phyloP scores from a whole-genome alignment of 2,329 filamentous ascomycete genomes.

The Aureobasidium sp. region DNA sequence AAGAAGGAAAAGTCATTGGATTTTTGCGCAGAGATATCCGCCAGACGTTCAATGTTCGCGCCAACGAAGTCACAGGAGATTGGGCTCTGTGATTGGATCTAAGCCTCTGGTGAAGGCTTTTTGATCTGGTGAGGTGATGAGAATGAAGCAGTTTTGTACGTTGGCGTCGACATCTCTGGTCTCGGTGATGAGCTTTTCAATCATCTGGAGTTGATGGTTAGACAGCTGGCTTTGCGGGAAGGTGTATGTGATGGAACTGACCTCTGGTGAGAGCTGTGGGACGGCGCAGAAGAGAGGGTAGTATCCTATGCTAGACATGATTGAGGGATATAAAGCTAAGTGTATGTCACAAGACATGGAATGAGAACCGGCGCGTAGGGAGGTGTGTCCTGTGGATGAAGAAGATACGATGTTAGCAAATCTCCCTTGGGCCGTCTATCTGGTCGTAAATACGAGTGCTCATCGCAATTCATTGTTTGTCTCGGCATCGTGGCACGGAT shows the following conservation, averaged over 20 bases:
- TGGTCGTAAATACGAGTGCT: too few relatives aligned
- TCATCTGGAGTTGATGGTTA: background rate
- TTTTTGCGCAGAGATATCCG: background rate
- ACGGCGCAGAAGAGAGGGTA: background rate
- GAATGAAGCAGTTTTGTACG: background rate
- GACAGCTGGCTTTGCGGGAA: background rate
- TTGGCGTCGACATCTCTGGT: background rate
- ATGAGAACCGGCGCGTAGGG: too few relatives aligned
- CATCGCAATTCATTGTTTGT: too few relatives aligned
- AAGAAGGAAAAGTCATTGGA: background rate
- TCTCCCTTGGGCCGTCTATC: too few relatives aligned
- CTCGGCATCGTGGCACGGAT: too few relatives aligned
- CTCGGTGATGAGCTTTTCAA: background rate
- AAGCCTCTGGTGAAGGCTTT: background rate
- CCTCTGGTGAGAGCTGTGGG: background rate
- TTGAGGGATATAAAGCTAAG: background rate
- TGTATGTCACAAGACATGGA: background rate
- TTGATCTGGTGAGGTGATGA: background rate
- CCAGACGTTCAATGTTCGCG: background rate
- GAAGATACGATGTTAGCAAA: too few relatives aligned
- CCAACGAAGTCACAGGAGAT: background rate
- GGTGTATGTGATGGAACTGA: background rate
- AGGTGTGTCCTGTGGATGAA: too few relatives aligned
- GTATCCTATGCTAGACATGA: background rate
- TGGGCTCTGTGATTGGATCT: background rate